Evolutionary conservation across 345 rosid species (phyloP), one percentile per base, ranked within the genome.

Genomic region (Euclidium syriacum): DNA sequence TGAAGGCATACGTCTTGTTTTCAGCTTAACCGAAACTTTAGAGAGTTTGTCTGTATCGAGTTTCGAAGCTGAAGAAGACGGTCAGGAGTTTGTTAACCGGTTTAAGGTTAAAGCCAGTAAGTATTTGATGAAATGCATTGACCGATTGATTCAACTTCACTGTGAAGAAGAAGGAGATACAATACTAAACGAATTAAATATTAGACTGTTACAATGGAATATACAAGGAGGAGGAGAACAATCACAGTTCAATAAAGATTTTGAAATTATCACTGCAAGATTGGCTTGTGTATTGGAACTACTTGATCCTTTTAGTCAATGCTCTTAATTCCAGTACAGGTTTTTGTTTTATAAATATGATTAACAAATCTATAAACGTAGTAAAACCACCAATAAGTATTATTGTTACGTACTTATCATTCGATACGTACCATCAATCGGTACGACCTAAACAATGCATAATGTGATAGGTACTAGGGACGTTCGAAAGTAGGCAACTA

Each of bases 81-180:
- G 58, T 11, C 10, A 56, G 14, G 79, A 73, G 62, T 73, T 75
- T 65, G 61, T 82, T 52, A 69, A 68, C 68, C 79, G 60, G 71
- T 62, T 87, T 49, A 85, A 85, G 77, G 70, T 65, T 67, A 82
- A 74, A 75, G 62, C 78, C 26, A 65, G 81, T 33, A 75, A 67
- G 35, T 90, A 85, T 64, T 68, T 90, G 64, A 57, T 76, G 40
- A 84, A 80, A 76, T 83, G 95, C 68, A 63, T 87, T 46, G 73
- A 81, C 49, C 72, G 77, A 48, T 52, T 83, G 41, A 65, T 75
- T 36, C 67, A 77, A 51, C 79, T 77, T 40, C 57, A 67, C 23
- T 29, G 43, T 7, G 56, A 50, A 32, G 72, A 74, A 72, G 79
- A 68, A 36, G 79, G 77, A 73, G 58, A 60, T 67, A 29, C 57